These are phyloP conservation scores for Verticillium nonalfalfae DNA, from an alignment of 2,329 filamentous ascomycete genomes.

Conservation along the genomic window DNA sequence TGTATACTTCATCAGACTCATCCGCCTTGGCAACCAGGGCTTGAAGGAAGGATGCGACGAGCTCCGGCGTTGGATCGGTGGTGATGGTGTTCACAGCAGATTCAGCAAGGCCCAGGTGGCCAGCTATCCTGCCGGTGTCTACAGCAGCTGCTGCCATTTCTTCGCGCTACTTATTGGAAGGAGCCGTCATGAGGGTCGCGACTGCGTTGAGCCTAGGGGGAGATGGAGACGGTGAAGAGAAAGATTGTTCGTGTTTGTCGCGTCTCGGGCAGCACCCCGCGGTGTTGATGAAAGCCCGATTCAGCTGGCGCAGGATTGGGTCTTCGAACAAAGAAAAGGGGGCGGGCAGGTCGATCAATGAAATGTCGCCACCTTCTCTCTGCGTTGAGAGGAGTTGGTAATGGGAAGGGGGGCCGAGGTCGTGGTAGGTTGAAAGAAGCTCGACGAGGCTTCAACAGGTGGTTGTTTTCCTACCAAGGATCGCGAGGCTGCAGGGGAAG, in stretches of 20 bases:
- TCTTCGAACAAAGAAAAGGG: neutral
- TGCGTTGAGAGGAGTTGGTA: neutral
- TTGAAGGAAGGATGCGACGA: slow-evolving; percentile 68
- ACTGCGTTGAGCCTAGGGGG: neutral
- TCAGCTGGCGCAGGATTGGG: neutral
- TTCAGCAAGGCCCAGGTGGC: slow-evolving; percentile 64
- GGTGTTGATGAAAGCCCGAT: neutral
- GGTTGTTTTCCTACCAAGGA: neutral
- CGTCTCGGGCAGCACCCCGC: neutral
- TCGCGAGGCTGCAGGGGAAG: neutral
- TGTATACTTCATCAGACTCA: slow-evolving; percentile 74
- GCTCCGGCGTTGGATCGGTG: slow-evolving; percentile 67
- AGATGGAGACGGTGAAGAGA: neutral
- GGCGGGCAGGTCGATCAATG: neutral
- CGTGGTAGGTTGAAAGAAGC: neutral
- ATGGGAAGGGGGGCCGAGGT: neutral
- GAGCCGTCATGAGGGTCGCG: neutral
- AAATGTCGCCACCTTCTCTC: neutral
- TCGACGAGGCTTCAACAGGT: neutral
- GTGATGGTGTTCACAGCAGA: slow-evolving; percentile 53
- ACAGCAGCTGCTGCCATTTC: slow-evolving; percentile 41
- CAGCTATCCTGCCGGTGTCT: slow-evolving; percentile 67
- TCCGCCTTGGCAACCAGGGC: slow-evolving; percentile 73
- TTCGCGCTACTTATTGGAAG: neutral
- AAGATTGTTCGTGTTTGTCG: neutral